Evolutionary conservation across 2,329 filamentous ascomycete genomes (phyloP), one percentile per base, ranked within the genome.

Genomic region (Botrytis fabae): DNA sequence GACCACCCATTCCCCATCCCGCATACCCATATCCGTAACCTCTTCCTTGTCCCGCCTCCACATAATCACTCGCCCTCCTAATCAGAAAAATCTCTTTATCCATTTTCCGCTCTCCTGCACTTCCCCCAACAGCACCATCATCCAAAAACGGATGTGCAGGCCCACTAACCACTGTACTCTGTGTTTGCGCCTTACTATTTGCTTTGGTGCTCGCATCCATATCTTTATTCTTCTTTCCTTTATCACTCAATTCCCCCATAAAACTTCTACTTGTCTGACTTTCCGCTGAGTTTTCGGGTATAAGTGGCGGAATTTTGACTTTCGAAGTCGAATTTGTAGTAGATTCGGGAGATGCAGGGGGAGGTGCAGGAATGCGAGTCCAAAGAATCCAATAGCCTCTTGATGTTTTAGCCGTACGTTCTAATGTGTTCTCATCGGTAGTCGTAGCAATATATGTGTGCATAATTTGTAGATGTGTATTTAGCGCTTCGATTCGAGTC

Each of bases 301-400:
- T 74, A 0, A 73, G 68, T 9, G 62, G 28, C n/a, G 76, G 75
- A 22, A 73, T 57, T 10, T 73, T 75, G 32, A 74, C 66, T 59
- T 44, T 68, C 5, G 62, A 12, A 51, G 18, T 28, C 32, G 25
- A 66, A 66, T 32, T 54, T 6, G 57, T 62, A n/a, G 7, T n/a
- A n/a, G 62, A 66, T 18, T 78, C 77, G 16, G 81, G 81, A 68
- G 85, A 85, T 16, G 70, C n/a, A 7, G 86, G 78, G 18, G 81
- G 81, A 69, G 85, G 85, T 16, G 70, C 35, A 9, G 86, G 78
- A 35, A 91, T 82, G 38, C 88, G 84, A 65, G 86, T 89, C 90
- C 90, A 92, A 40, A 91, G 89, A 44, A 92, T 84, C 90, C 90
- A 92, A 89, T 90, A 92, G 1, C 89, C 90, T 48, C 89, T 86